Percentiles rank a stretch among this genome's conserved stretches.
phyloP scores from a whole-genome alignment of 1,284 basidiomycete genomes.

The Cutaneotrichosporon cutaneum region DNA sequence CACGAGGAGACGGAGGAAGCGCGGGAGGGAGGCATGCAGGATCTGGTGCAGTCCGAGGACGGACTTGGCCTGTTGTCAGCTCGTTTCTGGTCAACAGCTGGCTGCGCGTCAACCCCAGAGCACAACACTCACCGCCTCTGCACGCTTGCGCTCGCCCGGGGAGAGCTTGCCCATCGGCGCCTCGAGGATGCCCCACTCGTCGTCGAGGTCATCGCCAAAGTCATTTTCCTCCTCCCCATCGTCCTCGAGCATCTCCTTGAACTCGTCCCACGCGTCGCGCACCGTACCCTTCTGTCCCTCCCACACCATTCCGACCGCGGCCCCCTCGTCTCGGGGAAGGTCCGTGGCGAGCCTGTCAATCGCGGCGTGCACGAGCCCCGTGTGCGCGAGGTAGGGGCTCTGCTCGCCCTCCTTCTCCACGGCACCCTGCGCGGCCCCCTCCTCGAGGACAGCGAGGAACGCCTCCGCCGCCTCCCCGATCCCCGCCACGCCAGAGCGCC shows the following conservation, averaged over 20 bases:
- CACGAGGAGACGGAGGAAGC: constrained; percentile 31
- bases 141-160: constrained; percentile 30
- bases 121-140: constrained; percentile 36
- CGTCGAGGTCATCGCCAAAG: constrained; percentile 24
- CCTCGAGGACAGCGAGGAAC: constrained; percentile 31
- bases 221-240: constrained; percentile 26
- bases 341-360: constrained; percentile 31
- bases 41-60: constrained; percentile 44
- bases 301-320: constrained; percentile 36
- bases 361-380: constrained; percentile 45
- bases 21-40: constrained; percentile 39
- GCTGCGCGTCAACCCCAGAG: too few species aligned
- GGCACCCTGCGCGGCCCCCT: constrained; percentile 14
- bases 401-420: constrained; percentile 13
- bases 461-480: constrained; percentile 30
- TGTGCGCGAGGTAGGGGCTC: constrained; percentile 42
- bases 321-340: constrained; percentile 30
- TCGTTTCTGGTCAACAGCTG: background rate
- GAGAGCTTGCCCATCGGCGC: constrained; percentile 31
- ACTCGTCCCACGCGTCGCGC: constrained; percentile 49
- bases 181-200: constrained; percentile 42
- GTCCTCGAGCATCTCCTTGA: constrained; percentile 44
- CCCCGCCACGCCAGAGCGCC: constrained; percentile 31
- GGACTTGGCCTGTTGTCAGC: constrained; percentile 37
- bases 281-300: constrained; percentile 37